A percentile compares a stretch with the other conserved stretches of the same genome.
These are phyloP conservation scores for Phytophthora sp. DNA, from an alignment of 352 stramenopile genomes.

Conservation along the genomic window DNA sequence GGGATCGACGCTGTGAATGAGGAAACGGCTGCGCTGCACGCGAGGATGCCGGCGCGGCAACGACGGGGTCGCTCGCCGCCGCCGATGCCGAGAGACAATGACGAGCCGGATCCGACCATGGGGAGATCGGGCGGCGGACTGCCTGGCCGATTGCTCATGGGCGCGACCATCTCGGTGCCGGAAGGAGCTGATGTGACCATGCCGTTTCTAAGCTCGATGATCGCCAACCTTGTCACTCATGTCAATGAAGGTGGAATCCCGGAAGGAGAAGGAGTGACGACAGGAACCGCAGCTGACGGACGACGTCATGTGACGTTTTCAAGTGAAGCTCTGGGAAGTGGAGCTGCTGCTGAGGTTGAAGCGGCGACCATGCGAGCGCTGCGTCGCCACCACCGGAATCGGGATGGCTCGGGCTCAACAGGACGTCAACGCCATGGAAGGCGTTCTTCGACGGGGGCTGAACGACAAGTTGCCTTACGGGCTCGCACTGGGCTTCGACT, in stretches of 20 bases:
- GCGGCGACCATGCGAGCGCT: conserved; percentile 26
- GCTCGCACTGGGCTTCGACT: conserved; percentile 41
- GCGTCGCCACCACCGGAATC: conserved; percentile 31
- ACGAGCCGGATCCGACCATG: conserved; percentile 74
- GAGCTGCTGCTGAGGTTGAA: conserved; percentile 15
- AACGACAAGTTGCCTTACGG: conserved; percentile 42
- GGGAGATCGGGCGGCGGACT: conserved; percentile 3
- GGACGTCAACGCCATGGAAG: conserved; percentile 21
- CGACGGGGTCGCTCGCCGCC: conserved; percentile 8
- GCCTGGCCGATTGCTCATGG: conserved; percentile 66
- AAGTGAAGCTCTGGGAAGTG: conserved; percentile 6
- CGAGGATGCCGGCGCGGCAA: conserved; percentile 11
- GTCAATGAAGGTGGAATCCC: conserved; percentile 26
- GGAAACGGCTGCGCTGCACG: conserved; percentile 11
- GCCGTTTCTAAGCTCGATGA: conserved; percentile 86
- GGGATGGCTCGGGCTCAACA: conserved; percentile 12
- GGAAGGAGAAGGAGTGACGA: conserved; percentile 4
- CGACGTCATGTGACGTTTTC: conserved; percentile 26
- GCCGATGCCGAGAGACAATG: conserved; percentile 49
- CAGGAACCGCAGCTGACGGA: neutral
- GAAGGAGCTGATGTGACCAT: conserved; percentile 72
- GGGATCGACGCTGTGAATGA: neutral
- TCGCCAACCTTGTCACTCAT: conserved; percentile 77
- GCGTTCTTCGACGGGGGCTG: conserved; percentile 21
- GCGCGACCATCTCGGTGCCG: conserved; percentile 73